phyloP scores from a whole-genome alignment of 176 grass and related monocot species.

The Musa beccarii region DNA sequence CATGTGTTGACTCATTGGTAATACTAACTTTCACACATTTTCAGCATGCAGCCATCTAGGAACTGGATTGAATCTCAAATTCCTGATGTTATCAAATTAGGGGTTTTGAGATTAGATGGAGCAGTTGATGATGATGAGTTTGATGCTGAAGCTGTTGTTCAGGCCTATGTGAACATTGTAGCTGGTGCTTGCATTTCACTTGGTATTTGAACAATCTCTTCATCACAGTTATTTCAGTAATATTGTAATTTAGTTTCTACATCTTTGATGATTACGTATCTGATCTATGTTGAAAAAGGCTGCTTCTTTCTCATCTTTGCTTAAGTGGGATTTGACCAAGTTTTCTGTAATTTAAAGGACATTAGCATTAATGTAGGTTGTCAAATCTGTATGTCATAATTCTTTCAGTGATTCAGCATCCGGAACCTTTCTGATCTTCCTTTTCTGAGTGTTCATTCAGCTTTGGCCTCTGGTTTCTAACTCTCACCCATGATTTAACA shows the following conservation, averaged over 20 bases:
- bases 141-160: conserved; percentile 73
- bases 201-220: conserved; percentile 35
- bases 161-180: conserved; percentile 93
- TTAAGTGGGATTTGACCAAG: neutral
- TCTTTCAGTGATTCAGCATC: neutral
- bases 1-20: neutral
- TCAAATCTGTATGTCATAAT: neutral
- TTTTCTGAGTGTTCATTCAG: neutral
- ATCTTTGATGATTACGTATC: neutral
- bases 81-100: conserved; percentile 63
- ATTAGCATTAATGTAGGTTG: neutral
- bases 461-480: neutral
- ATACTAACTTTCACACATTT: conserved; percentile 12
- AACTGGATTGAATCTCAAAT: conserved; percentile 84
- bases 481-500: too few relatives aligned
- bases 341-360: neutral
- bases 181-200: conserved; percentile 83
- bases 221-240: neutral
- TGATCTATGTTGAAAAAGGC: too few relatives aligned
- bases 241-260: neutral
- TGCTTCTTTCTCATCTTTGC: neutral
- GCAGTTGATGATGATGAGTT: conserved; percentile 48
- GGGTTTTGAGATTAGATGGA: conserved; percentile 48
- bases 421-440: neutral
- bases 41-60: conserved; percentile 65